A percentile compares a stretch with the other conserved stretches of the same genome.
phyloP scores from a whole-genome alignment of 2,329 filamentous ascomycete genomes.

The Aspergillus fructus region DNA sequence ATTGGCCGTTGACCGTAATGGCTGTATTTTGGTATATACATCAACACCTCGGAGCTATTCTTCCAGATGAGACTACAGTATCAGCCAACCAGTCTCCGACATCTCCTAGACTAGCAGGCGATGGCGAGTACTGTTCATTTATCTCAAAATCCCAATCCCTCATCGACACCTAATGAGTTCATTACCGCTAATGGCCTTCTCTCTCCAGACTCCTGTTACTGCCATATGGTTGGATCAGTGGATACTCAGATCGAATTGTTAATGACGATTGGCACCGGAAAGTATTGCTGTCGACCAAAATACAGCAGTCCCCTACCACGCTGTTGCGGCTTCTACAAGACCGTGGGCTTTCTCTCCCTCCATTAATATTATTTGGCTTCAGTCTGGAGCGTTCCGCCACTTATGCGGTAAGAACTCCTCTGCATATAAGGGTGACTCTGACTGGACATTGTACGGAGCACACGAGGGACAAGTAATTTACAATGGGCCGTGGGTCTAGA shows the following conservation, averaged over 20 bases:
- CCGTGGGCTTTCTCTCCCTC: no score
- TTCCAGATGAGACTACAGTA: background rate
- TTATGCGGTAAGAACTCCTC: background rate
- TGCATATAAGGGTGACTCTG: background rate
- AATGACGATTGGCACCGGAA: background rate
- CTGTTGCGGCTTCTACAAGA: no score
- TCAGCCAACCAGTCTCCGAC: background rate
- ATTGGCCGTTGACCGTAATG: background rate
- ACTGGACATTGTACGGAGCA: background rate
- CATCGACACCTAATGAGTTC: no score
- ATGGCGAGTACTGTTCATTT: no score
- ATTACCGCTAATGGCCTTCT: no score
- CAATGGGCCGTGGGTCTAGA: background rate
- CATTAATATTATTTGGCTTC: background rate
- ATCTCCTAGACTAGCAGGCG: background rate
- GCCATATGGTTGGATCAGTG: background rate
- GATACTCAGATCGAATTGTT: background rate
- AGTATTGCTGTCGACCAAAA: background rate
- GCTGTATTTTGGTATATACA: background rate
- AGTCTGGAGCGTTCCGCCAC: background rate
- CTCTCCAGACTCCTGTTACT: no score
- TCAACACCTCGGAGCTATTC: background rate
- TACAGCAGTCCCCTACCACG: background rate
- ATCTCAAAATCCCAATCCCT: no score
- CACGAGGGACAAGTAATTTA: background rate